These are phyloP conservation scores for Vigna radiata DNA, from an alignment of 306 rosid genomes.

Conservation along the genomic window DNA sequence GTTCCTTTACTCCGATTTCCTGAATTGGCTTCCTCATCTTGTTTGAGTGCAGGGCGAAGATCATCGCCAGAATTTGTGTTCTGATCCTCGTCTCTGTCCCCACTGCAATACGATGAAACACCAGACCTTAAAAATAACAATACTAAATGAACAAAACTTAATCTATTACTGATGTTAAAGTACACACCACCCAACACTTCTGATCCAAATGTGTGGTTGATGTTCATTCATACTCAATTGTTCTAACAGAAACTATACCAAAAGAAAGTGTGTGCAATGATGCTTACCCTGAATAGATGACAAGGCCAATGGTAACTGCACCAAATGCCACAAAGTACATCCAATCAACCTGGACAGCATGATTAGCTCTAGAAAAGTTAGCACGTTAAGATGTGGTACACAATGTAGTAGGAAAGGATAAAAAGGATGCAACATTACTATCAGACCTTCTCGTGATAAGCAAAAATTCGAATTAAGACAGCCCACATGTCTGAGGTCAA, in stretches of 20 bases:
- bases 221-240: not conserved
- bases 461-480: constrained; percentile 82
- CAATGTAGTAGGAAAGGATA: not conserved
- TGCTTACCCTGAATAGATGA: constrained; percentile 87
- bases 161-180: too few relatives aligned
- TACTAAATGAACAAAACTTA: too few relatives aligned
- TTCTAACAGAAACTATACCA: not conserved
- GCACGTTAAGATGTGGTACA: not conserved
- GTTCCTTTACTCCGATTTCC: constrained; percentile 49
- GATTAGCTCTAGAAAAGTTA: constrained; percentile 44
- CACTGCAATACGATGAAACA: constrained; percentile 57
- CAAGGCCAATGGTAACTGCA: constrained; percentile 69
- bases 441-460: constrained; percentile 87
- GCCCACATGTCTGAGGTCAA: constrained; percentile 99
- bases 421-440: not conserved
- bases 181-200: not conserved
- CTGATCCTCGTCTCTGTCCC: constrained; percentile 61
- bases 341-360: constrained; percentile 89
- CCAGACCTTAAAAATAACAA: not conserved
- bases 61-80: constrained; percentile 50
- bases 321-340: constrained; percentile 90
- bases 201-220: not conserved
- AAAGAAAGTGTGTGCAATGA: constrained; percentile 10
- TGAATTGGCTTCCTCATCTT: constrained; percentile 58
- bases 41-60: constrained; percentile 47